phyloP scores from a whole-genome alignment of 164 flowering plant genomes.

The Umbellularia californica region DNA sequence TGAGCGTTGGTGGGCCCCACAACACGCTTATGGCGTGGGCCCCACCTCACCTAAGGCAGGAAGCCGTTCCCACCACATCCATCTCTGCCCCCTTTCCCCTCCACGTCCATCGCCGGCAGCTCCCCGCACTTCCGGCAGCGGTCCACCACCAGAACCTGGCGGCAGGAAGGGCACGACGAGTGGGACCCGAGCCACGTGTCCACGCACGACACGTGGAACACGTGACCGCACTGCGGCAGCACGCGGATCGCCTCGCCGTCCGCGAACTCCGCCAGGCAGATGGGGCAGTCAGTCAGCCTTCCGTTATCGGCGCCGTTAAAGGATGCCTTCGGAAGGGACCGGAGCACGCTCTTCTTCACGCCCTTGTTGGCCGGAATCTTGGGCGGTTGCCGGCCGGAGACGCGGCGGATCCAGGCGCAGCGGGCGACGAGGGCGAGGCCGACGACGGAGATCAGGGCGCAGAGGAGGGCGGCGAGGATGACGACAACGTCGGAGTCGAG shows the following conservation, averaged over 20 bases:
- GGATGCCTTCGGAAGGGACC: constrained; percentile 52
- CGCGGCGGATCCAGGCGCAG: constrained; percentile 79
- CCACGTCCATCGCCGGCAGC: constrained; percentile 26
- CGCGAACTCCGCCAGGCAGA: constrained; percentile 74
- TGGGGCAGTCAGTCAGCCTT: constrained; percentile 63
- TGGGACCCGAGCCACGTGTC: constrained; percentile 82
- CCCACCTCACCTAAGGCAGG: constrained; percentile 30
- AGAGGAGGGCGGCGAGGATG: constrained; percentile 80
- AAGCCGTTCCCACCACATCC: constrained; percentile 27
- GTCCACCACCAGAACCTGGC: constrained; percentile 47
- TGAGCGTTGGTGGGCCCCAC: not conserved
- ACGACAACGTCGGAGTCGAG: constrained; percentile 77
- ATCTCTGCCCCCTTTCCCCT: constrained; percentile 31
- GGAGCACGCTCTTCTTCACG: constrained; percentile 69
- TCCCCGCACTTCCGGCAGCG: constrained; percentile 61
- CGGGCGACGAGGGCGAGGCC: constrained; percentile 82
- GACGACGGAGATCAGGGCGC: constrained; percentile 83
- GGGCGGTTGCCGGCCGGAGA: constrained; percentile 11
- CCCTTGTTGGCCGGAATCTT: constrained; percentile 57
- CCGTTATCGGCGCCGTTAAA: constrained; percentile 30
- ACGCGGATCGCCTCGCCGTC: constrained; percentile 72
- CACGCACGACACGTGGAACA: constrained; percentile 73
- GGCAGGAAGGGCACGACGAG: constrained; percentile 85
- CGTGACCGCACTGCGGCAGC: constrained; percentile 83
- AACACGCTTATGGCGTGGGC: not conserved